phyloP scores from a whole-genome alignment of 2,329 filamentous ascomycete species.

The Incumbomyces delicatus region DNA sequence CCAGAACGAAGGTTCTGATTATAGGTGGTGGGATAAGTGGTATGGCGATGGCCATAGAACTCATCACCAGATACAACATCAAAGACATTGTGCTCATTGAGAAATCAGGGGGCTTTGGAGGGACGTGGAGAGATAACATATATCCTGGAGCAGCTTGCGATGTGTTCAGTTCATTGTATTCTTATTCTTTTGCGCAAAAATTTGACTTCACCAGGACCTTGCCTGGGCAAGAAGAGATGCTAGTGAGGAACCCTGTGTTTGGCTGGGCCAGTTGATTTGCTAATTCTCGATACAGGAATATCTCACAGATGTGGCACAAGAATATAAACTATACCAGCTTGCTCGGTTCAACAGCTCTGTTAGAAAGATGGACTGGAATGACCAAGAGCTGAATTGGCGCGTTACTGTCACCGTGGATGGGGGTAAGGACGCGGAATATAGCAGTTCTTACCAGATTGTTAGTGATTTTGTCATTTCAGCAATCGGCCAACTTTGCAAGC shows the following conservation, averaged over 20 bases:
- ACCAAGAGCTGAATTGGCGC: constrained; percentile 34
- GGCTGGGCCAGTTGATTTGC: not conserved
- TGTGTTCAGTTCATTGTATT: constrained; percentile 8
- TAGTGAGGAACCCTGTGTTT: constrained; percentile 17
- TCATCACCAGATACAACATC: constrained; percentile 8
- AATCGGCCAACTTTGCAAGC: constrained; percentile 40
- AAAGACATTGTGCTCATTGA: constrained; percentile 39
- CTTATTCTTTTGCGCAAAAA: constrained; percentile 44
- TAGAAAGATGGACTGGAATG: constrained; percentile 2
- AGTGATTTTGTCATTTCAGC: constrained; percentile 33
- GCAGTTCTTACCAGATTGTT: constrained; percentile 10
- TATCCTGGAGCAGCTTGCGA: constrained; percentile 10
- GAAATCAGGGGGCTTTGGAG: constrained; percentile 9
- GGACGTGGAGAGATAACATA: constrained; percentile 9
- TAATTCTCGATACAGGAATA: constrained; percentile 20
- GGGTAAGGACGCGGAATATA: constrained; percentile 50
- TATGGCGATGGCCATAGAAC: constrained; percentile 8
- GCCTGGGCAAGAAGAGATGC: constrained; percentile 51
- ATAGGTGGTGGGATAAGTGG: constrained; percentile 10
- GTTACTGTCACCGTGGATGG: constrained; percentile 42
- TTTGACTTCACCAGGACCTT: constrained; percentile 49
- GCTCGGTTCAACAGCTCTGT: constrained; percentile 7
- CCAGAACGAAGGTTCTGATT: constrained; percentile 36
- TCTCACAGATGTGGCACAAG: constrained; percentile 12
- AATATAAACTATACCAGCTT: constrained; percentile 6